Percentiles rank a stretch among this genome's conserved stretches.
These are phyloP conservation scores for Colletotrichum falcatum DNA, from an alignment of 2,329 filamentous ascomycete species.

Conservation along the genomic window DNA sequence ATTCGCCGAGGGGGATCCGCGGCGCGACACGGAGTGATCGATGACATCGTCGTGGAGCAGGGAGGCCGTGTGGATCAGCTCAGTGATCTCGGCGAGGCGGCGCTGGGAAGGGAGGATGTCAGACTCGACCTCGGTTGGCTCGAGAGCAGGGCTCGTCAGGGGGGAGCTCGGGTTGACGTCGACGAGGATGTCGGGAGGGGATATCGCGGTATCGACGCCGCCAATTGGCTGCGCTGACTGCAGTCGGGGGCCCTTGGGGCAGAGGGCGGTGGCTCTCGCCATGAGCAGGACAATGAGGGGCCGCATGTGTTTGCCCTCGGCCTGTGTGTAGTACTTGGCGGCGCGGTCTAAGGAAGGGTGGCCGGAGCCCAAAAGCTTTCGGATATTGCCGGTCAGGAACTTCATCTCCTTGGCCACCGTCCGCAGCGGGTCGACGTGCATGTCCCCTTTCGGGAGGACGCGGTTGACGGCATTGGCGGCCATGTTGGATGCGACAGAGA, in stretches of 20 bases:
- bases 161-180: conserved; percentile 82
- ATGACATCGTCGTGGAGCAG: conserved; percentile 98
- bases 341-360: conserved; percentile 95
- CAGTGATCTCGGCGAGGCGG: conserved; percentile 93
- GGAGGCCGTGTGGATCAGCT: conserved; percentile 96
- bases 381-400: conserved; percentile 92
- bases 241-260: conserved; percentile 67
- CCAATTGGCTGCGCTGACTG: conserved; percentile 56
- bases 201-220: conserved; percentile 66
- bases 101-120: conserved; percentile 93
- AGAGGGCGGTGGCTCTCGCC: conserved; percentile 89
- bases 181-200: conserved; percentile 70
- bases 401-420: conserved; percentile 97
- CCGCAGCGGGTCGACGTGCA: conserved; percentile 87
- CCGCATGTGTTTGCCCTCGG: conserved; percentile 95
- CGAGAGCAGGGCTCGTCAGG: conserved; percentile 57
- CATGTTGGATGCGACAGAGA: conserved; percentile 76
- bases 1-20: conserved; percentile 89
- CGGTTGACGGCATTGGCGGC: conserved; percentile 75
- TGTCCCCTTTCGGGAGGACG: conserved; percentile 68
- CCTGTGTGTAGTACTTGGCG: conserved; percentile 97
- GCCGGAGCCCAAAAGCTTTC: conserved; percentile 91
- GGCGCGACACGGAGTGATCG: conserved; percentile 87
- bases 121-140: conserved; percentile 57
- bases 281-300: conserved; percentile 96